Conservation (phyloP, 2,329 filamentous ascomycete genomes). For the Colletotrichum sojae region DNA sequence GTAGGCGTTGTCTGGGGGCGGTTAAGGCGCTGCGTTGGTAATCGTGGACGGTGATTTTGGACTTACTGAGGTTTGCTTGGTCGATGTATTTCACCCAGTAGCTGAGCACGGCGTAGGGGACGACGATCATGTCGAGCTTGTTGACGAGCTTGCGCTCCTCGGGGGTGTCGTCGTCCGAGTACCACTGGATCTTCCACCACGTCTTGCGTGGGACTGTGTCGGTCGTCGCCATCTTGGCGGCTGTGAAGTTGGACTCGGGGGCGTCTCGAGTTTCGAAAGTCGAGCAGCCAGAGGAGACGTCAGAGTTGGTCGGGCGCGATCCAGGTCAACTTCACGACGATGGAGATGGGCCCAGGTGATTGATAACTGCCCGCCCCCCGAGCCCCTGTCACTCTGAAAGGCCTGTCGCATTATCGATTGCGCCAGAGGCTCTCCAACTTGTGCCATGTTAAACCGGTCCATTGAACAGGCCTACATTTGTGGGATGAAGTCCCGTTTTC, state of each 20-base stretch:
- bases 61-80: slow-evolving; percentile 49
- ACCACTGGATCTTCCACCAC: slow-evolving; percentile 63
- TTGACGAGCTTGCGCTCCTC: slow-evolving; percentile 57
- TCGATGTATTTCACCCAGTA: slow-evolving; percentile 47
- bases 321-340: background rate
- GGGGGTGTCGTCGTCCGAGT: slow-evolving; percentile 61
- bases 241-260: background rate
- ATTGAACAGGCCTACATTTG: slow-evolving; percentile 6
- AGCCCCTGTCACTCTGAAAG: slow-evolving; percentile 4
- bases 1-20: slow-evolving; percentile 52
- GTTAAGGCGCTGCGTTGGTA: slow-evolving; percentile 58
- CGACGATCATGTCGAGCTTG: slow-evolving; percentile 58
- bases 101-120: slow-evolving; percentile 50
- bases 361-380: slow-evolving; percentile 13
- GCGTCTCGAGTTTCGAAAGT: no score
- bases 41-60: no score
- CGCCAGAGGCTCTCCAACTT: slow-evolving; percentile 31
- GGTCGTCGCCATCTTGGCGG: slow-evolving; percentile 8
- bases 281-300: background rate
- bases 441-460: slow-evolving; percentile 21
- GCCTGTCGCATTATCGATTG: slow-evolving; percentile 19
- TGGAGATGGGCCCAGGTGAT: slow-evolving; percentile 1
- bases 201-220: slow-evolving; percentile 42
- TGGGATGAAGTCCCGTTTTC: slow-evolving; percentile 6
- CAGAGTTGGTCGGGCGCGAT: background rate